These are phyloP conservation scores for Fusarium bactridioides DNA, from an alignment of 2,329 filamentous ascomycete genomes.

Conservation along the genomic window DNA sequence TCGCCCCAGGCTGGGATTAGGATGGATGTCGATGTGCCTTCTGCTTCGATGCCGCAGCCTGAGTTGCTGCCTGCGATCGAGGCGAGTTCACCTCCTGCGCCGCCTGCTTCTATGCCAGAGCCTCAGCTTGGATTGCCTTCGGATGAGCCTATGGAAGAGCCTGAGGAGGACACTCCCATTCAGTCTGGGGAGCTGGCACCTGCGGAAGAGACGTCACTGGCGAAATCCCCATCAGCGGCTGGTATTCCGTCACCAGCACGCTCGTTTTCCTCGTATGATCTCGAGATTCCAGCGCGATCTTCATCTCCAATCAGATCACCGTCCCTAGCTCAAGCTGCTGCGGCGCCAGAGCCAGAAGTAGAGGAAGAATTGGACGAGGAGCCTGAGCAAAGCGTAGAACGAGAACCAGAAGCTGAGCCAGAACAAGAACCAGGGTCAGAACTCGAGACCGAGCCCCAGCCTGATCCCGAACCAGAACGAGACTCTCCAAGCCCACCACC, in stretches of 20 bases:
- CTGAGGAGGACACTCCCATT: background rate
- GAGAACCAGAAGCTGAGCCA: background rate
- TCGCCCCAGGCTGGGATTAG: constrained; percentile 43
- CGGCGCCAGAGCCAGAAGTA: background rate
- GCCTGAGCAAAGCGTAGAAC: background rate
- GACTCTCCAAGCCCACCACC: constrained; percentile 1
- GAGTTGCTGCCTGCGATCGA: constrained; percentile 2
- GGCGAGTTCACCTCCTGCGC: background rate
- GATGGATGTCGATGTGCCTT: constrained; percentile 2
- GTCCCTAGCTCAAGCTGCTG: background rate
- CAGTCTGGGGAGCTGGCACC: background rate
- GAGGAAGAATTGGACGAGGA: background rate
- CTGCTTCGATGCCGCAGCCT: constrained; percentile 31
- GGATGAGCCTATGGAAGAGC: background rate
- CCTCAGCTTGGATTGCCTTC: background rate
- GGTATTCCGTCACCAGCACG: constrained; percentile 3
- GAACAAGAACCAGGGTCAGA: background rate
- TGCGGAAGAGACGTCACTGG: background rate
- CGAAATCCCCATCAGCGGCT: background rate
- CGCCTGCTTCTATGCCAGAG: constrained; percentile 25
- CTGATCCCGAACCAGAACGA: background rate
- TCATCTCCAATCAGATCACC: background rate
- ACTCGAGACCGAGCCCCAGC: background rate
- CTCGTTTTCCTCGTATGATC: constrained; percentile 8
- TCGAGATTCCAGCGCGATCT: background rate